Percentiles rank a stretch among this genome's conserved stretches.
Conservation (phyloP, 306 rosid species). For the Urtica urens region DNA sequence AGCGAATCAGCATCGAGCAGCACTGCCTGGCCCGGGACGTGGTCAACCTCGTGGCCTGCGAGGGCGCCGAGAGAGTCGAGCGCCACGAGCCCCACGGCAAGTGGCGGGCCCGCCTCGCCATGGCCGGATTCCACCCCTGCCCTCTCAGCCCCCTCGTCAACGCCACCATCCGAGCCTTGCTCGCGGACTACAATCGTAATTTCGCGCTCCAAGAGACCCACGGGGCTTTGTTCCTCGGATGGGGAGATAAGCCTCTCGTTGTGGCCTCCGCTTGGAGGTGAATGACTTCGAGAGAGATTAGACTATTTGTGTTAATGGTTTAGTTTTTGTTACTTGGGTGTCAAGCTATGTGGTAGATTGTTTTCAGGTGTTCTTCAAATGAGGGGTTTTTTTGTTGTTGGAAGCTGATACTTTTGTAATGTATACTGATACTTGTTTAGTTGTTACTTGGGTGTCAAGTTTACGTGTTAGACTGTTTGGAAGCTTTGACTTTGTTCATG, state of each 20-base stretch:
- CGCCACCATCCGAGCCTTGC: slow-evolving; percentile 51
- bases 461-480: too few relatives aligned
- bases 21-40: slow-evolving; percentile 83
- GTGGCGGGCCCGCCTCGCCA: slow-evolving; percentile 61
- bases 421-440: slow-evolving; percentile 2
- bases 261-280: slow-evolving; percentile 75
- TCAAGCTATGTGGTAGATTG: neutral
- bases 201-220: slow-evolving; percentile 72
- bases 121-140: slow-evolving; percentile 69
- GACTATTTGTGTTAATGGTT: neutral
- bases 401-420: too few relatives aligned
- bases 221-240: slow-evolving; percentile 65
- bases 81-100: slow-evolving; percentile 57
- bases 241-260: slow-evolving; percentile 55
- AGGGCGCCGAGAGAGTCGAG: slow-evolving; percentile 83
- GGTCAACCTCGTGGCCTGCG: slow-evolving; percentile 85
- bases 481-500: too few relatives aligned
- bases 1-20: slow-evolving; percentile 76
- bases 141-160: slow-evolving; percentile 59
- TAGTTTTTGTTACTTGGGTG: neutral
- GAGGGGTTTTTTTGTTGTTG: neutral
- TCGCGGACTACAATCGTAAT: slow-evolving; percentile 48
- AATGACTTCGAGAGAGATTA: too few relatives aligned
- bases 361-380: slow-evolving; percentile 1
- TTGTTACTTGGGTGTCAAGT: too few relatives aligned